Evolutionary conservation across 768 basidiomycete species (phyloP), one percentile per base, ranked within the genome.

Genomic region (Hirschioporus abietinus): DNA sequence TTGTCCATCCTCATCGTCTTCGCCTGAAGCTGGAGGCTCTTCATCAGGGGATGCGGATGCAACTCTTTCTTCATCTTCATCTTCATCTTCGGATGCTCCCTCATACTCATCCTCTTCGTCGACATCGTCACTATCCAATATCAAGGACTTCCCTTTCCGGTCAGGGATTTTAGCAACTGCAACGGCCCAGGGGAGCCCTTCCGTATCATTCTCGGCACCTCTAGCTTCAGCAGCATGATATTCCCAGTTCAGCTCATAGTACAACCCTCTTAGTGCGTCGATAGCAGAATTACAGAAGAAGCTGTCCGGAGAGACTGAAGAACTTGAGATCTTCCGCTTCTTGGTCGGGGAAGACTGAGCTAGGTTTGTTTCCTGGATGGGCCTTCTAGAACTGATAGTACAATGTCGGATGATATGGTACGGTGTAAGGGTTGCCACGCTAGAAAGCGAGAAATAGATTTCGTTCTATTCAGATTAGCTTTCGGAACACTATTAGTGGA

Each of bases 211-310:
- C 18, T 66, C 64, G 15, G 58, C 63, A 9, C 74, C 70, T 18
- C 85, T 75, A 0, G 84, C 84, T 1, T 72, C 68, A 23, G 71
- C 63, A 27, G 75, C 81, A 70, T 88, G 86, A 15, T 67, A 67
- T 35, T 81, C 78, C 90, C 90, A 92, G 60, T 82, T 69, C 67
- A 91, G 82, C 1, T 81, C 77, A 69, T 87, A 91, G 76, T 84
- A 91, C 1, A 90, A 68, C 9, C 89, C 88, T 23, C 84, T 83
- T 59, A 76, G 79, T 1, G 85, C 78, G 70, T 90, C 81, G 12
- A 88, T 79, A 2, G 89, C 90, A 18, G 82, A 77, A 18, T 78
- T 79, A 70, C 91, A 92, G 69, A 81, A 83, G 70, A 86, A 90
- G 1, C 35, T 58, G 63, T 25, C 59, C 4, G 35, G 15, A 30